A percentile compares a stretch with the other conserved stretches of the same genome.
These are phyloP conservation scores for Blepharisma stoltei DNA, from an alignment of 73 alveolate genomes.

Conservation along the genomic window DNA sequence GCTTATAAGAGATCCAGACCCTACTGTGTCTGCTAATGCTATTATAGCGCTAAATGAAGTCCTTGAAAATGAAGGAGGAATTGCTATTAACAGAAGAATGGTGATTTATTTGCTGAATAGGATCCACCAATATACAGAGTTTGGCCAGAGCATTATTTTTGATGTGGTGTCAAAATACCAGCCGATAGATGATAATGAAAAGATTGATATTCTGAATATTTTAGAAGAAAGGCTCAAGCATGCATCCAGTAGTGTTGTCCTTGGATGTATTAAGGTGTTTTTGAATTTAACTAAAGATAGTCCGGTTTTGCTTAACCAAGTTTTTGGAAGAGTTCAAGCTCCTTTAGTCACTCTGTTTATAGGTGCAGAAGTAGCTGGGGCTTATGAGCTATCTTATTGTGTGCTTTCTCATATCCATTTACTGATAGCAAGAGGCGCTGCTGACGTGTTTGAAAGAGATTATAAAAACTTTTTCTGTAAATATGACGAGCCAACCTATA, in stretches of 20 bases:
- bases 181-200: conserved; percentile 89
- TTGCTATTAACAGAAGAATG: conserved; percentile 76
- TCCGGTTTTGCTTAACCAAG: conserved; percentile 78
- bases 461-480: conserved; percentile 93
- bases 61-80: conserved; percentile 92
- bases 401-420: conserved; percentile 91
- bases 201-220: conserved; percentile 93
- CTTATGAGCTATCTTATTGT: conserved; percentile 85
- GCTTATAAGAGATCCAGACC: conserved; percentile 89
- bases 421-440: conserved; percentile 81
- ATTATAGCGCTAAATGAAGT: conserved; percentile 90
- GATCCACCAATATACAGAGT: conserved; percentile 90
- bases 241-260: conserved; percentile 87
- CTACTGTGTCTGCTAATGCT: conserved; percentile 90
- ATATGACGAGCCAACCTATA: conserved; percentile 95
- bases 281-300: conserved; percentile 89
- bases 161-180: conserved; percentile 78
- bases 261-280: conserved; percentile 94
- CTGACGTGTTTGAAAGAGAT: conserved; percentile 76
- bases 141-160: conserved; percentile 91
- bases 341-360: conserved; percentile 94
- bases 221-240: conserved; percentile 92
- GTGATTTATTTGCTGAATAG: conserved; percentile 81
- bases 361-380: conserved; percentile 86
- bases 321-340: conserved; percentile 84